Percentiles rank a stretch among this genome's conserved stretches.
phyloP scores from a whole-genome alignment of 1,284 basidiomycete species.

The Moniliella sp. region DNA sequence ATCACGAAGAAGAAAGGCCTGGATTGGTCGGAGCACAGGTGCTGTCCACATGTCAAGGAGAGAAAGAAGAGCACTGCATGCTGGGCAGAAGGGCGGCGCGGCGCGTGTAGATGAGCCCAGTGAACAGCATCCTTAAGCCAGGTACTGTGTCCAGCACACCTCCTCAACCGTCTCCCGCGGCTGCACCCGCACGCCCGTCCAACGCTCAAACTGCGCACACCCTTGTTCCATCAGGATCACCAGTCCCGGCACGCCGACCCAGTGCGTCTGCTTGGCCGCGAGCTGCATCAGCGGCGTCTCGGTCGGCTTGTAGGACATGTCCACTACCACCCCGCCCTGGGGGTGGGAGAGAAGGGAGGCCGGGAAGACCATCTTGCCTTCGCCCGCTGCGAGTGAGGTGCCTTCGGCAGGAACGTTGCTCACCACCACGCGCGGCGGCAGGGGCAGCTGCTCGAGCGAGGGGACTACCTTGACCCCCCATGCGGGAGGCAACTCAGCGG shows the following conservation, averaged over 20 bases:
- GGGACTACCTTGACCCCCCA: slow-evolving; percentile 20
- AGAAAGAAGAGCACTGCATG: too few relatives aligned
- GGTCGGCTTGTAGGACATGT: slow-evolving; percentile 30
- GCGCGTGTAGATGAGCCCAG: too few relatives aligned
- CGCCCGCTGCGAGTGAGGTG: slow-evolving; percentile 6
- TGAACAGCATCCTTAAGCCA: too few relatives aligned
- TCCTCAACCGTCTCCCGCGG: slow-evolving; percentile 13
- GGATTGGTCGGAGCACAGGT: too few relatives aligned
- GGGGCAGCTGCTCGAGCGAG: slow-evolving; percentile 6
- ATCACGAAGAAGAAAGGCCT: too few relatives aligned
- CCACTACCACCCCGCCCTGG: slow-evolving; percentile 25
- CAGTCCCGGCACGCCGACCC: slow-evolving; percentile 19
- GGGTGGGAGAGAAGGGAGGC: slow-evolving; percentile 11
- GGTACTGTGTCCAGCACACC: slow-evolving; percentile 15
- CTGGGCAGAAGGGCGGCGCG: too few relatives aligned
- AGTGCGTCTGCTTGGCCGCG: slow-evolving; percentile 5
- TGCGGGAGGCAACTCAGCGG: slow-evolving; percentile 11
- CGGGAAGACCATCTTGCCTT: slow-evolving; percentile 12
- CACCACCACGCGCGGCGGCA: slow-evolving; percentile 11
- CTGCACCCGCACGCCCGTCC: slow-evolving; percentile 20
- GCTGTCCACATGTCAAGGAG: too few relatives aligned
- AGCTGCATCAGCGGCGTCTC: slow-evolving; percentile 20
- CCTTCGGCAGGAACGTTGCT: slow-evolving; percentile 27
- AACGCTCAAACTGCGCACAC: slow-evolving; percentile 24
- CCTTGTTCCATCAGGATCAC: slow-evolving; percentile 29